Evolutionary conservation across 108 stramenopile species (phyloP), one percentile per base, ranked within the genome.

Genomic region (Chaetoceros muelleri): DNA sequence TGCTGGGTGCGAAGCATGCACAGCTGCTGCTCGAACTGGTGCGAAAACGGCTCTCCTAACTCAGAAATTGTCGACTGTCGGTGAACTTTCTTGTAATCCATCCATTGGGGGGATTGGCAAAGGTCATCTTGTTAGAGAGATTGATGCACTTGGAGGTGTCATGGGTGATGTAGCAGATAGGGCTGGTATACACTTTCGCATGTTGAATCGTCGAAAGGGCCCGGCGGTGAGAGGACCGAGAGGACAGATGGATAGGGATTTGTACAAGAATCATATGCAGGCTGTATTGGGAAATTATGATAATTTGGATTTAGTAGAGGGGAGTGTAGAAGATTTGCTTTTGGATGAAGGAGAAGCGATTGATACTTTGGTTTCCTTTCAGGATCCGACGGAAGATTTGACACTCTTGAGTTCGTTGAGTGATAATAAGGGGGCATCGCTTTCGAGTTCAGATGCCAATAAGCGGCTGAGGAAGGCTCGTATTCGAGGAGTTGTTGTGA

Each of bases 21-120:
- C 94, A 1, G 98, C 98, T 18, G 73, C 95, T 0, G 95, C 98
- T 2, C 67, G 96, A 27, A 78, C 93, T 0, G 96, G 96, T 19
- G 96, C 98, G 5, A 72, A 62, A 20, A 97, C 96, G 0, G 87
- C 95, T 21, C 77, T 97, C 23, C 70, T 98, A 10, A 99, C 98
- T 10, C 96, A 97, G 64, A 73, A 74, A 25, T 53, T 90, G 8
- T 87, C 87, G 34, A 93, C 93, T 0, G 57, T 96, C 25, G 98
- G 98, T 8, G 98, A 99, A 73, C 61, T 99, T n/a, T 80, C 76
- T 5, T 99, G 96, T 81, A 99, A 99, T 65, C 98, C 98, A n/a
- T 73, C 73, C 62, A 93, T 99, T 29, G 98, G 98, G n/a, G 98
- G 98, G 2, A 95, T 99, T 25, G 98, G 98, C 50, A 99, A 99